phyloP scores from a whole-genome alignment of 2,329 filamentous ascomycete species.

The Fusarium staphyleae region DNA sequence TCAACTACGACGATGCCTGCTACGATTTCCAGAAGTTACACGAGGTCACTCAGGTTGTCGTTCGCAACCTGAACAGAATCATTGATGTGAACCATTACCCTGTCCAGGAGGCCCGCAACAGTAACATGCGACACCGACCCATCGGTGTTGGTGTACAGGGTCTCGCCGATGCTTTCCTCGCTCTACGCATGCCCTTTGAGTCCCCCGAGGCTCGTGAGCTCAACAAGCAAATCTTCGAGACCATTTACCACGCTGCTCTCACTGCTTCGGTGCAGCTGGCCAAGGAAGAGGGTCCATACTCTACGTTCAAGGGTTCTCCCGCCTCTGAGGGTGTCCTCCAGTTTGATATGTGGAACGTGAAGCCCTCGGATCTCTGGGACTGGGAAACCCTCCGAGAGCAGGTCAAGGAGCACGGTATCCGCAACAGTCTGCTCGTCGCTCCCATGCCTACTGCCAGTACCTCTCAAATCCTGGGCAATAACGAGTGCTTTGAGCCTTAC shows the following conservation, averaged over 20 bases:
- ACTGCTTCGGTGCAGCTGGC: constrained; percentile 89
- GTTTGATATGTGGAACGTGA: constrained; percentile 98
- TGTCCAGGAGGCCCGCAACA: constrained; percentile 90
- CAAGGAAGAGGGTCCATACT: constrained; percentile 82
- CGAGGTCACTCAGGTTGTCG: constrained; percentile 89
- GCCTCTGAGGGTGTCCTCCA: constrained; percentile 95
- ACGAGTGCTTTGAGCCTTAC: constrained; percentile 99
- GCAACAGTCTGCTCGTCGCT: constrained; percentile 93
- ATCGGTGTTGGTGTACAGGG: constrained; percentile 97
- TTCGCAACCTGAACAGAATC: constrained; percentile 96
- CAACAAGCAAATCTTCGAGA: constrained; percentile 99
- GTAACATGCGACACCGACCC: constrained; percentile 96
- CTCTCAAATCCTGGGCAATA: constrained; percentile 97
- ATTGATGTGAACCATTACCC: constrained; percentile 99
- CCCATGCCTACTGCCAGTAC: constrained; percentile 98
- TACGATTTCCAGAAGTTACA: constrained; percentile 98
- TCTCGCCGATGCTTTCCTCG: constrained; percentile 97
- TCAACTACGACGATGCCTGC: constrained; percentile 81
- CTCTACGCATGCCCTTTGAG: constrained; percentile 95
- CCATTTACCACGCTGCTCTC: constrained; percentile 95
- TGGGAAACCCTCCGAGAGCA: constrained; percentile 89
- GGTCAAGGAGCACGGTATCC: constrained; percentile 90
- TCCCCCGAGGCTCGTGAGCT: constrained; percentile 91
- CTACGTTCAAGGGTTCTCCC: constrained; percentile 90
- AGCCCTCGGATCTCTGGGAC: constrained; percentile 94